Evolutionary conservation across 2,329 filamentous ascomycete genomes (phyloP), one percentile per base, ranked within the genome.

Genomic region (Penicillium digitatum): DNA sequence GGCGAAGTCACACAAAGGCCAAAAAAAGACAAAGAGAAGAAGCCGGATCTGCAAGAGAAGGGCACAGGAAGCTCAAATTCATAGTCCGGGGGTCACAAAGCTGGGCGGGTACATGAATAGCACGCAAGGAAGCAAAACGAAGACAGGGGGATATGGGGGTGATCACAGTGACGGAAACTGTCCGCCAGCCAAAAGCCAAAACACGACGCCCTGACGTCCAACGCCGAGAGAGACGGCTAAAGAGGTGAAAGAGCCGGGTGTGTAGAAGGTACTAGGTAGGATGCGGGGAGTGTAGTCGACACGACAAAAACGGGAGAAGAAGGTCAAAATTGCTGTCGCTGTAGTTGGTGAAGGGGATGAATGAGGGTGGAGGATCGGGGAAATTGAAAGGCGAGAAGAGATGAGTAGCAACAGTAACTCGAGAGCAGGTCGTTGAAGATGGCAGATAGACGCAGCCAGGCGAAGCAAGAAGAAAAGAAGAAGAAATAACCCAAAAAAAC

Each of bases 201-300:
- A 60, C 68, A 66, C 63, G 68, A 70, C 67, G 69, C 69, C 70
- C 66, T 67, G 68, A 71, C 68, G 64, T 69, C 70, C 69, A 72
- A 72, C 70, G 69, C 70, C 69, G 62, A 66, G 62, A 64, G 57
- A 68, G 66, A 72, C 67, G 68, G 68, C 66, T 66, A 63, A 62
- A 65, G 59, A 59, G 60, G 63, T 61, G 56, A 62, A 67, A 64
- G 61, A 58, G 58, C 58, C 55, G 55, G 58, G 56, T 61, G 57
- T 60, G 57, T 50, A 55, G 52, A 40, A 56, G 45, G 54, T 54
- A 48, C 61, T 48, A 39, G 24, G 43, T 47, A 42, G 22, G 40
- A 48, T 50, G 37, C 14, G 35, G 18, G 20, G 29, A 43, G 26
- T 26, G 27, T 43, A 50, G 27, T n/a, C 42, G 44, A 57, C 35